These are phyloP conservation scores for Holtermannia corniformis DNA, from an alignment of 768 basidiomycete genomes.

Conservation along the genomic window DNA sequence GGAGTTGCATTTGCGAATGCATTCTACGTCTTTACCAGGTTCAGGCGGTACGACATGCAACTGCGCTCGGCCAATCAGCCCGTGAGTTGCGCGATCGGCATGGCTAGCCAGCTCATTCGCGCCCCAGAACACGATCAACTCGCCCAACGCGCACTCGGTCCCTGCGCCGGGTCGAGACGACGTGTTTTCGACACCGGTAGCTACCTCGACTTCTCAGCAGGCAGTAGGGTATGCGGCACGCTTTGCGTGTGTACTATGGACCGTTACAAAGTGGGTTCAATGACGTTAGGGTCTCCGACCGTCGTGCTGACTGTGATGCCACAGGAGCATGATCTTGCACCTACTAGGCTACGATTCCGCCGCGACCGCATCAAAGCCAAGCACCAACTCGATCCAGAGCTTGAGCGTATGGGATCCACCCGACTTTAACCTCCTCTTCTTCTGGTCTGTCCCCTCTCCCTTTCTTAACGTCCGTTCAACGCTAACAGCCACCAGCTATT, in stretches of 20 bases:
- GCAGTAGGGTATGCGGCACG: conserved; percentile 10
- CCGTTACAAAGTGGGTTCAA: not conserved
- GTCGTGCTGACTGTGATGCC: not conserved
- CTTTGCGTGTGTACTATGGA: not conserved
- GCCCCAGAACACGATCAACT: conserved; percentile 23
- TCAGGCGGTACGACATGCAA: conserved; percentile 39
- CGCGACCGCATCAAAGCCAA: not conserved
- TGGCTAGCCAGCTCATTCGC: not conserved
- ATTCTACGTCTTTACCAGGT: conserved; percentile 34
- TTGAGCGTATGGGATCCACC: conserved; percentile 39
- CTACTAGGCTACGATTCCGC: not conserved
- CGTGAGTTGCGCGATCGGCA: not conserved
- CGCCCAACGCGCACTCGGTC: conserved; percentile 33
- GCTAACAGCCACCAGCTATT: conserved; percentile 14
- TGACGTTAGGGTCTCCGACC: not conserved
- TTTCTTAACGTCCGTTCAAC: not conserved
- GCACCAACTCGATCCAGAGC: conserved; percentile 27
- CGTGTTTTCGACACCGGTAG: conserved; percentile 4
- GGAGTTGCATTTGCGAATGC: conserved; percentile 27
- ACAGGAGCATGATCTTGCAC: not conserved
- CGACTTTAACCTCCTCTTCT: conserved; percentile 37
- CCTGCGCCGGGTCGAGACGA: conserved; percentile 11
- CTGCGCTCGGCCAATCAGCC: conserved; percentile 22
- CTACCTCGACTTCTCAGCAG: conserved; percentile 9
- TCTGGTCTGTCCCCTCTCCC: conserved; percentile 24